A percentile compares a stretch with the other conserved stretches of the same genome.
Conservation (phyloP, 495 filamentous ascomycete species). For the Xylaria flabelliformis region DNA sequence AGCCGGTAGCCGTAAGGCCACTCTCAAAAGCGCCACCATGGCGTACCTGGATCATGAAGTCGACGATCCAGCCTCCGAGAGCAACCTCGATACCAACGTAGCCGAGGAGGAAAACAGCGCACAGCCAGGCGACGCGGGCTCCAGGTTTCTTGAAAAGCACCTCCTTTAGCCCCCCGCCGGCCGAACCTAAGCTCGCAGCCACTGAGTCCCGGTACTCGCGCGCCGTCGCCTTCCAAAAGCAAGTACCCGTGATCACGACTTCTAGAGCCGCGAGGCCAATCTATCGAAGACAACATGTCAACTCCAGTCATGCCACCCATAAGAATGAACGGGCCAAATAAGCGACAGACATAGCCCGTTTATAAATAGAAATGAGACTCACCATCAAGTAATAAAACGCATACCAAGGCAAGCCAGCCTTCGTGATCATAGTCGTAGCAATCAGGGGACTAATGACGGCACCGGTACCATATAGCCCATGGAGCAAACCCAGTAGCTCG, state of each 20-base stretch:
- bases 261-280: conserved; percentile 70
- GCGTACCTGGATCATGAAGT: conserved; percentile 80
- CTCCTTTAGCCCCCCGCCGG: conserved; percentile 52
- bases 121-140: conserved; percentile 72
- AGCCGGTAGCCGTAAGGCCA: conserved; percentile 81
- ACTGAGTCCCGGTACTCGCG: conserved; percentile 64
- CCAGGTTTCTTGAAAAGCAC: conserved; percentile 57
- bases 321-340: background rate
- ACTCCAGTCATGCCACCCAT: background rate
- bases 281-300: conserved; percentile 34
- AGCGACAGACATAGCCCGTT: background rate
- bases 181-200: conserved; percentile 40
- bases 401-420: conserved; percentile 64
- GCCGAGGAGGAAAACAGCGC: conserved; percentile 74
- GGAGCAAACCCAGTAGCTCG: conserved; percentile 71
- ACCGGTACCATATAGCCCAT: conserved; percentile 79
- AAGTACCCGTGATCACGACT: conserved; percentile 53
- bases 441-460: conserved; percentile 78
- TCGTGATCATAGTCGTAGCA: conserved; percentile 74
- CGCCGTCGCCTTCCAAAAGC: conserved; percentile 75
- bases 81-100: conserved; percentile 89
- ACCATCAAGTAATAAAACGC: conserved; percentile 68
- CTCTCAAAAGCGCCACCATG: conserved; percentile 71
- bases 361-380: conserved; percentile 9
- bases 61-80: conserved; percentile 87